These are phyloP conservation scores for Aspergillus incahuasiensis DNA, from an alignment of 495 filamentous ascomycete genomes.

Conservation along the genomic window DNA sequence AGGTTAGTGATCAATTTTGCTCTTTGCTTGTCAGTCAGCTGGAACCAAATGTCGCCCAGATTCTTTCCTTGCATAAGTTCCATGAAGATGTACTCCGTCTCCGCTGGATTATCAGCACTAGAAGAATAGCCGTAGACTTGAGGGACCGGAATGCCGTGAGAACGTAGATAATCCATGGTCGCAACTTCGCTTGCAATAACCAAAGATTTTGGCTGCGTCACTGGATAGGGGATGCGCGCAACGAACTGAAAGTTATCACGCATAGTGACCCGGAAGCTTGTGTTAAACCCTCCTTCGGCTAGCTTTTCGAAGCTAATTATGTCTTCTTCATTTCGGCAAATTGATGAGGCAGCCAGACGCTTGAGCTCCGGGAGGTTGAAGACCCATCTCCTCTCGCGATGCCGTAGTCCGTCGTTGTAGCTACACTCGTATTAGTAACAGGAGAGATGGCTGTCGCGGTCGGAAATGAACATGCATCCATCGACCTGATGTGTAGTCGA, in stretches of 20 bases:
- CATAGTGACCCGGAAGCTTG: constrained; percentile 23
- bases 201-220: constrained; percentile 6
- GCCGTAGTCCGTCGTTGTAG: constrained; percentile 23
- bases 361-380: constrained; percentile 28
- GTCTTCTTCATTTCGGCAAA: constrained; percentile 11
- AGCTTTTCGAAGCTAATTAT: constrained; percentile 25
- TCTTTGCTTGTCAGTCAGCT: constrained; percentile 8
- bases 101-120: not conserved
- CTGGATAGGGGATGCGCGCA: constrained; percentile 23
- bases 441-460: not conserved
- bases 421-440: not conserved
- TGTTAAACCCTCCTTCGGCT: constrained; percentile 32
- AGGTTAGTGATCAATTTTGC: constrained; percentile 4
- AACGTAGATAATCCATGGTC: constrained; percentile 27
- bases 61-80: not conserved
- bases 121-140: constrained; percentile 11
- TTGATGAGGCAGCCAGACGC: constrained; percentile 18
- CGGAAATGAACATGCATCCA: not conserved
- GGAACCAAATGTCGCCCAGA: constrained; percentile 18
- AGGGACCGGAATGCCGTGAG: constrained; percentile 27
- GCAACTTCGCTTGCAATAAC: constrained; percentile 34
- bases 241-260: constrained; percentile 22
- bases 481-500: constrained; percentile 5
- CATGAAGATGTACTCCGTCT: constrained; percentile 15
- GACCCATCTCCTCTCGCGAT: constrained; percentile 12